Evolutionary conservation across 257 asterid species (phyloP).

Genomic region (Fraxinus americana): DNA sequence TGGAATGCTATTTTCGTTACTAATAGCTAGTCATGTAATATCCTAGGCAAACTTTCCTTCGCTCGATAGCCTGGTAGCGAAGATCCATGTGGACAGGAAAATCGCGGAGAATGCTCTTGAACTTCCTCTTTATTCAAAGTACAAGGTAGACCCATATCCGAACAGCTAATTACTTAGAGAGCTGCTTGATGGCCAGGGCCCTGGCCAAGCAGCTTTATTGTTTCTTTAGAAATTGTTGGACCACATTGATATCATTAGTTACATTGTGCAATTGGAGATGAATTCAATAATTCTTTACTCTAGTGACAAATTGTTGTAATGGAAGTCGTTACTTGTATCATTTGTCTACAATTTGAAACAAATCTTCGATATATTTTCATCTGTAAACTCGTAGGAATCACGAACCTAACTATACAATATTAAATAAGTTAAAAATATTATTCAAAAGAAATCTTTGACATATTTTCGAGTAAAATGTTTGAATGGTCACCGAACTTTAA

Average conservation of each 20-base stretch:
- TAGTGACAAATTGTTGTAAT: too few relatives aligned
- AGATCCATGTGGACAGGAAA: slow-evolving; percentile 67
- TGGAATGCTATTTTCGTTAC: not conserved
- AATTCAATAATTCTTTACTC: too few relatives aligned
- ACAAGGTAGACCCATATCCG: slow-evolving; percentile 62
- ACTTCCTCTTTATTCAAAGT: slow-evolving; percentile 55
- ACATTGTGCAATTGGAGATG: too few relatives aligned
- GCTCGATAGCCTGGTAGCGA: slow-evolving; percentile 71
- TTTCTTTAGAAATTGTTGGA: not conserved
- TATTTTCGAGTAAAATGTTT: too few relatives aligned
- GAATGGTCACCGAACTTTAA: too few relatives aligned
- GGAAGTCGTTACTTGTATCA: not conserved
- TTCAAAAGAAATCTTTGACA: too few relatives aligned
- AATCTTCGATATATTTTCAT: too few relatives aligned
- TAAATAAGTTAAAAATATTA: too few relatives aligned
- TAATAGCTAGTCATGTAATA: not conserved
- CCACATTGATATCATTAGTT: not conserved
- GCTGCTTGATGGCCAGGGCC: too few relatives aligned
- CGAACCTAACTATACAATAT: not conserved
- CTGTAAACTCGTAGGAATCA: too few relatives aligned
- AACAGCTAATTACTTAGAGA: slow-evolving; percentile 19
- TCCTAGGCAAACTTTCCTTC: slow-evolving; percentile 69
- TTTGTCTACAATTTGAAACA: not conserved
- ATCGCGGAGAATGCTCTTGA: slow-evolving; percentile 79
- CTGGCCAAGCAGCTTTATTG: too few relatives aligned